These are phyloP conservation scores for Cryptococcus sp. DNA, from an alignment of 1,284 basidiomycete genomes.

Conservation along the genomic window DNA sequence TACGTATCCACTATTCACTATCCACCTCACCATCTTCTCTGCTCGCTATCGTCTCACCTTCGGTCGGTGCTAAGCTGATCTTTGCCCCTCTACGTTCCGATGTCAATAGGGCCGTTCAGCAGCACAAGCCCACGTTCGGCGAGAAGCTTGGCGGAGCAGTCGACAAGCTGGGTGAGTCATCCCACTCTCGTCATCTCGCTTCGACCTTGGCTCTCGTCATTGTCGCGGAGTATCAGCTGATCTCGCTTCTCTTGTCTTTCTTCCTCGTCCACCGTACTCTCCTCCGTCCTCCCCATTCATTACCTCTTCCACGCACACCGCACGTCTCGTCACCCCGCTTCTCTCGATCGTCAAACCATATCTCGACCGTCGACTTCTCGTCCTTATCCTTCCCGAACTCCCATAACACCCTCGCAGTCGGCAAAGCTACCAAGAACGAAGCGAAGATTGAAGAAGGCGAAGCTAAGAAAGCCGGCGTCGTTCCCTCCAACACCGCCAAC, in stretches of 20 bases:
- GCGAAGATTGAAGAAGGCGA: slow-evolving; percentile 31
- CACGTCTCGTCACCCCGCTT: not conserved
- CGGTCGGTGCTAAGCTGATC: not conserved
- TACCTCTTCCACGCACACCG: too few relatives aligned
- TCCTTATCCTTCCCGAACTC: too few relatives aligned
- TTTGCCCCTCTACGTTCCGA: not conserved
- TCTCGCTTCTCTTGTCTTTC: not conserved
- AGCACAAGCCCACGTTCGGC: slow-evolving; percentile 25
- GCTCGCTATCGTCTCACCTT: not conserved
- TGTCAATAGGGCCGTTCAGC: slow-evolving; percentile 3
- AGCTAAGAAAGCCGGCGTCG: slow-evolving; percentile 25
- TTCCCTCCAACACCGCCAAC: not conserved
- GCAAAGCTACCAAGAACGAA: slow-evolving; percentile 32
- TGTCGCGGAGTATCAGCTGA: not conserved
- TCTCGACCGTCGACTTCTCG: not conserved
- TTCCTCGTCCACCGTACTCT: not conserved
- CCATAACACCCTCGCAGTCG: slow-evolving; percentile 19
- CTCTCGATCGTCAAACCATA: not conserved
- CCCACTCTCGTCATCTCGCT: not conserved
- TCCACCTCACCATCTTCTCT: not conserved
- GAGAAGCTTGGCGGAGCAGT: slow-evolving; percentile 27
- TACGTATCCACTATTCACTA: too few relatives aligned
- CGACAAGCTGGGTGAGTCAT: slow-evolving; percentile 17
- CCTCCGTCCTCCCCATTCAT: not conserved
- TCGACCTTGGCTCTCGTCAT: not conserved